These are phyloP conservation scores for Penicillium angulare DNA, from an alignment of 495 filamentous ascomycete species.

Conservation along the genomic window DNA sequence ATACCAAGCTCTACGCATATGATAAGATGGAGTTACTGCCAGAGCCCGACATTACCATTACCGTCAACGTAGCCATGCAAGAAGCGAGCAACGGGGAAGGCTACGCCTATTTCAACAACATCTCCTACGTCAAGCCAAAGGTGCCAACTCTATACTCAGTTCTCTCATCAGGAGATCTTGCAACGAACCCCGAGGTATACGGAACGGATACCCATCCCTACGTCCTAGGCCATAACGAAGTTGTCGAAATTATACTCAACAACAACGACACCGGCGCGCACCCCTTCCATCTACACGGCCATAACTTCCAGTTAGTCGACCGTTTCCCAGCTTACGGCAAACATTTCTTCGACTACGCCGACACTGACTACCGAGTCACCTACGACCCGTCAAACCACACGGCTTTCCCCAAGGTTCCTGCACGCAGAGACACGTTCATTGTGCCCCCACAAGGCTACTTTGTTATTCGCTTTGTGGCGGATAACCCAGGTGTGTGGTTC, in stretches of 20 bases:
- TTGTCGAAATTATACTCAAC: conserved; percentile 80
- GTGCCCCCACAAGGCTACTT: not conserved
- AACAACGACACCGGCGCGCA: conserved; percentile 42
- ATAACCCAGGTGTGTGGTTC: conserved; percentile 62
- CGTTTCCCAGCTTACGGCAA: not conserved
- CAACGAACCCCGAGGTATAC: conserved; percentile 67
- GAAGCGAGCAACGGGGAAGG: conserved; percentile 36
- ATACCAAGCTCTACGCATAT: conserved; percentile 39
- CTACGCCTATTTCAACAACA: conserved; percentile 76
- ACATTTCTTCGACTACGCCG: conserved; percentile 34
- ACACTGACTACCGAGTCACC: conserved; percentile 21
- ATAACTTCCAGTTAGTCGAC: conserved; percentile 22
- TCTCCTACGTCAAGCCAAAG: conserved; percentile 70
- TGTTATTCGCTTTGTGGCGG: conserved; percentile 11
- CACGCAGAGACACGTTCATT: not conserved
- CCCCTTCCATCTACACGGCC: conserved; percentile 27
- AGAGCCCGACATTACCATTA: conserved; percentile 28
- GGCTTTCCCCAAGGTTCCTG: not conserved
- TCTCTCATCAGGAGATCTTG: conserved; percentile 58
- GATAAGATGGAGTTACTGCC: conserved; percentile 43
- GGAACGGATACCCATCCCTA: conserved; percentile 68
- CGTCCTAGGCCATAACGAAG: conserved; percentile 62
- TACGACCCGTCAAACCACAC: not conserved
- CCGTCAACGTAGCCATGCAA: conserved; percentile 45
- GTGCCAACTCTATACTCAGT: conserved; percentile 80